phyloP scores from a whole-genome alignment of 768 basidiomycete genomes.

The Lentinula aciculospora region DNA sequence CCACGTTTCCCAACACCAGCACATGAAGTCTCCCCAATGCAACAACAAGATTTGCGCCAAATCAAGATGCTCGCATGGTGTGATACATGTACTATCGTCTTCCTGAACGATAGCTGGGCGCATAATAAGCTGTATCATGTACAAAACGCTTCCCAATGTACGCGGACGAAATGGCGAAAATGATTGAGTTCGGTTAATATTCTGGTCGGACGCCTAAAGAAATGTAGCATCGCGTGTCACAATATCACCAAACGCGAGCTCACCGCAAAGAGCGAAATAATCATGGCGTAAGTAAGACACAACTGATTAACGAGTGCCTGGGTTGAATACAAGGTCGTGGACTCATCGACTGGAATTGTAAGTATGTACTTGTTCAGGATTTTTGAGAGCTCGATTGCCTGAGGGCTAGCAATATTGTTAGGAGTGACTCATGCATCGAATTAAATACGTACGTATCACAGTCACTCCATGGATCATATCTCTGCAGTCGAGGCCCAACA shows the following conservation, averaged over 20 bases:
- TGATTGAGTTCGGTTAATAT: constrained; percentile 4
- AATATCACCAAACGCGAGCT: constrained; percentile 8
- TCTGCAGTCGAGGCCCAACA: constrained; percentile 36
- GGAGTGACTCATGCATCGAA: background rate
- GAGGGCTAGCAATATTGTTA: background rate
- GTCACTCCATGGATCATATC: constrained; percentile 17
- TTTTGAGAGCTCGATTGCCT: constrained; percentile 12
- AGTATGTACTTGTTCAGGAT: constrained; percentile 14
- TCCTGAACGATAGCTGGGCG: constrained; percentile 15
- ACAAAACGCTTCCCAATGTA: constrained; percentile 36
- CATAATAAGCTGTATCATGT: constrained; percentile 36
- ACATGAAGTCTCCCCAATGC: constrained; percentile 49
- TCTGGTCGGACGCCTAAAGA: constrained; percentile 18
- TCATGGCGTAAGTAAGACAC: constrained; percentile 30
- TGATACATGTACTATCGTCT: constrained; percentile 11
- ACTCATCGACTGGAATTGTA: constrained; percentile 10
- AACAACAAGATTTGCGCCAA: constrained; percentile 44
- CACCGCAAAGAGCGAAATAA: constrained; percentile 37
- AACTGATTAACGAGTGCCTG: constrained; percentile 20
- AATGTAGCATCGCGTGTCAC: background rate
- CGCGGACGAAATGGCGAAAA: constrained; percentile 37
- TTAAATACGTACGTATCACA: background rate
- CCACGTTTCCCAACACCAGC: constrained; percentile 68
- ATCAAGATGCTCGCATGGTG: constrained; percentile 27
- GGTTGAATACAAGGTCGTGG: constrained; percentile 11